Conservation (phyloP, 2,329 filamentous ascomycete species). For the Diaporthe sp. region DNA sequence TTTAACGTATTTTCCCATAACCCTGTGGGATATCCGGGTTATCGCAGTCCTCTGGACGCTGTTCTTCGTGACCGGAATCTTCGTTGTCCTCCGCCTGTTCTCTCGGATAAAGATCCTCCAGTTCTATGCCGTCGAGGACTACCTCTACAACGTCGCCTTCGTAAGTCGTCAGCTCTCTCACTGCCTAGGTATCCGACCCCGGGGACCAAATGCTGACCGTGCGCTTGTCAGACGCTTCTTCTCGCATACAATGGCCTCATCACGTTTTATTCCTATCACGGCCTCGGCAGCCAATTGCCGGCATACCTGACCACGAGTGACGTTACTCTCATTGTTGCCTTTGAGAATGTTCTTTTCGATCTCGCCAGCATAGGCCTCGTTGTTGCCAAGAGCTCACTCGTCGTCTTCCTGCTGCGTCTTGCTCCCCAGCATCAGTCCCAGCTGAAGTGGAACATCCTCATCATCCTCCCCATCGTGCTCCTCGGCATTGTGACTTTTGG, state of each 20-base stretch:
- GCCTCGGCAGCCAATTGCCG: conserved; percentile 40
- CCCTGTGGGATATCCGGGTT: conserved; percentile 35
- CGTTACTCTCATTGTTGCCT: conserved; percentile 34
- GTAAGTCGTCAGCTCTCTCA: conserved; percentile 23
- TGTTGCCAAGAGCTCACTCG: conserved; percentile 39
- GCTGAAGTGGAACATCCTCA: conserved; percentile 32
- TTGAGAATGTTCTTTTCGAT: conserved; percentile 41
- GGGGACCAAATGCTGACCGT: not conserved
- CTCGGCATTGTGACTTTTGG: conserved; percentile 42
- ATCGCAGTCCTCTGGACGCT: conserved; percentile 41
- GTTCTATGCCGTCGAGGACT: conserved; percentile 41
- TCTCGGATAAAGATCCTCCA: conserved; percentile 40
- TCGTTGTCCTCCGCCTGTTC: conserved; percentile 39
- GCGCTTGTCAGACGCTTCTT: conserved; percentile 35
- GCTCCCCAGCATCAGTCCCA: conserved; percentile 38
- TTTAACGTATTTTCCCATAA: conserved; percentile 38
- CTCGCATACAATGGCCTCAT: conserved; percentile 42
- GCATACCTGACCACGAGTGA: conserved; percentile 36
- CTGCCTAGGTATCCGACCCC: too few species aligned
- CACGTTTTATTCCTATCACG: conserved; percentile 41
- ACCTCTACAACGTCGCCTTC: conserved; percentile 41
- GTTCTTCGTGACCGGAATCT: conserved; percentile 39
- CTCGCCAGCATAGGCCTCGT: conserved; percentile 39
- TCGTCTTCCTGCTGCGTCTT: conserved; percentile 41
- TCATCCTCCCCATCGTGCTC: conserved; percentile 41